Conservation (phyloP, 2,329 filamentous ascomycete genomes). For the Cladosporium sp. region DNA sequence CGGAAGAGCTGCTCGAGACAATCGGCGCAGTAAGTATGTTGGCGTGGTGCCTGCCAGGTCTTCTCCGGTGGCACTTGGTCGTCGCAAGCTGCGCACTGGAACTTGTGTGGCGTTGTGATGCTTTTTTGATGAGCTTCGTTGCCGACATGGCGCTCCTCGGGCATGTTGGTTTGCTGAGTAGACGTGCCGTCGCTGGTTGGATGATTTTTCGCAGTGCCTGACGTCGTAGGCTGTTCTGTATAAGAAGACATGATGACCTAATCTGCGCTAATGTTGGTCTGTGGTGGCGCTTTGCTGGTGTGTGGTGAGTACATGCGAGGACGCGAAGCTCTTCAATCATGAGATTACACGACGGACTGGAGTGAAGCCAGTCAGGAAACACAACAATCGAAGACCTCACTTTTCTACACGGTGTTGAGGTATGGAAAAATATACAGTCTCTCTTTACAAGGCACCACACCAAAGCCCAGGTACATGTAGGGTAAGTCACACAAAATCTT, state of each 20-base stretch:
- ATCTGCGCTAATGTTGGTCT: background rate
- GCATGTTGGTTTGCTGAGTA: background rate
- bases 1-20: slow-evolving; percentile 47
- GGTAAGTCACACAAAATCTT: background rate
- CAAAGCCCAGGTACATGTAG: background rate
- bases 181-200: background rate
- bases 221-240: background rate
- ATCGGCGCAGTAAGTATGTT: slow-evolving; percentile 53
- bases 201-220: background rate
- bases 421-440: background rate
- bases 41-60: slow-evolving; percentile 32
- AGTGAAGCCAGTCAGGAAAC: background rate
- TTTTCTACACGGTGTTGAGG: background rate
- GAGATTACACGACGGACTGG: background rate
- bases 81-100: background rate
- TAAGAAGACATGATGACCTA: background rate
- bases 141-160: background rate
- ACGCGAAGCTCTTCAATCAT: background rate
- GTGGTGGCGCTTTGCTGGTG: background rate
- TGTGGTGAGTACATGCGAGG: background rate
- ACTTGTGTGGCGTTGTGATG: background rate
- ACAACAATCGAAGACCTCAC: background rate
- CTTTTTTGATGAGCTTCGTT: background rate
- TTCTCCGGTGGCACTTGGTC: slow-evolving; percentile 18
- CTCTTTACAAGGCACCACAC: background rate